Base-by-base conservation (phyloP, 192 early-diverging fungal genomes). In the Backusella liffmaniae region DNA sequence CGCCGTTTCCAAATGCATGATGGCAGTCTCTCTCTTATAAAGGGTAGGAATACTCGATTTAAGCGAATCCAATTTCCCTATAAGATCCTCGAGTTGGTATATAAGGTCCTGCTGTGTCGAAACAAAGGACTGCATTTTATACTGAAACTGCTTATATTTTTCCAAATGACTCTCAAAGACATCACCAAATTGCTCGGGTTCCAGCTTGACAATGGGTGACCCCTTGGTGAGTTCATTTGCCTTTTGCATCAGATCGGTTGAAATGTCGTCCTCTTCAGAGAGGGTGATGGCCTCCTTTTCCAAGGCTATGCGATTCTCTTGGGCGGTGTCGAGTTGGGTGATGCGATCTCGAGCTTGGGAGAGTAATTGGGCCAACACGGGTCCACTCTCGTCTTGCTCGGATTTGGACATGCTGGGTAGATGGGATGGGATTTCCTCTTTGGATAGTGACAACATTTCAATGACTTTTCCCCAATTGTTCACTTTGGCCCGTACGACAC, bases 191-290 rank as follows among this genome's bases (percentile, higher is more conserved):
- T 92, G 92, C 34, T 90, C 89, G 5, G 92, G 84, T 72, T 94
- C 92, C 73, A 92, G 88, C 76, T 93, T 89, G 56, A 91, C 73
- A 0, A 89, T 90, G 0, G 90, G 86, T 4, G 87, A 87, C 35
- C 82, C 80, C 0, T 89, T 83, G 3, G 90, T 89, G 18, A 94
- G 70, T 74, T 88, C 78, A 67, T 88, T 87, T 68, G 91, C 89
- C 67, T 90, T 88, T n/a, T 86, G 84, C 23, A 89, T 86, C 0
- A 93, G 70, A 9, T 82, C 80, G 4, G 86, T 85, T 23, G 91
- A 90, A 62, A 97, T 92, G 70, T 97, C 94, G 77, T 97, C 96
- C 37, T 86, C 84, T 18, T 86, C 82, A 4, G 92, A 86, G 34
- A 92, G 66, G 18, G 85, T 77, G 74, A 90, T 90, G 8, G 93